A percentile compares a stretch with the other conserved stretches of the same genome.
Conservation (phyloP, 306 rosid species). For the Casuarina glauca region DNA sequence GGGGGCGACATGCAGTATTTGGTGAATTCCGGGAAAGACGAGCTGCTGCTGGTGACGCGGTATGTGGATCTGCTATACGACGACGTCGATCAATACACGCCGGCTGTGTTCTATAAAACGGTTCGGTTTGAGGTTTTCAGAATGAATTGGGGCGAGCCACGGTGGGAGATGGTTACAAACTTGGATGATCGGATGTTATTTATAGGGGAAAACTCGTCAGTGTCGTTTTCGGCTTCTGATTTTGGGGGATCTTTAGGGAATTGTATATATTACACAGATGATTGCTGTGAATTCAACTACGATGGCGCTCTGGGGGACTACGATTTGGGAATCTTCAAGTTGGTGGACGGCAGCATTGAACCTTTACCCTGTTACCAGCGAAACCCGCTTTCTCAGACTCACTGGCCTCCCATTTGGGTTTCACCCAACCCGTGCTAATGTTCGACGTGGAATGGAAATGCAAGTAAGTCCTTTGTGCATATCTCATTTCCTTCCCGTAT, state of each 20-base stretch:
- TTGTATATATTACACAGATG: slow-evolving; percentile 65
- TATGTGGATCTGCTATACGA: slow-evolving; percentile 37
- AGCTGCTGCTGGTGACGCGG: slow-evolving; percentile 47
- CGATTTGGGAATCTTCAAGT: slow-evolving; percentile 60
- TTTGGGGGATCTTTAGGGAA: slow-evolving; percentile 48
- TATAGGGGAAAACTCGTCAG: slow-evolving; percentile 58
- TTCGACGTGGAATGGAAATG: not conserved
- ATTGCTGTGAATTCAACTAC: slow-evolving; percentile 53
- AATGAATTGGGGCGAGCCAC: slow-evolving; percentile 47
- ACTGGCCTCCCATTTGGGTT: slow-evolving; percentile 68
- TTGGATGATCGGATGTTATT: slow-evolving; percentile 60
- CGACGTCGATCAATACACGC: slow-evolving; percentile 3
- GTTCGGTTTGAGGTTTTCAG: slow-evolving; percentile 49
- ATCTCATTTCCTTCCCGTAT: too few species aligned
- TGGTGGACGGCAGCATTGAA: slow-evolving; percentile 44
- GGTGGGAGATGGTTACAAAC: slow-evolving; percentile 45
- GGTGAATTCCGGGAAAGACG: slow-evolving; percentile 53
- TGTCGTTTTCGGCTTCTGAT: slow-evolving; percentile 51
- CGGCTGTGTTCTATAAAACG: slow-evolving; percentile 38
- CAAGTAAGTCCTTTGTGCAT: too few species aligned
- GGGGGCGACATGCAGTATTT: slow-evolving; percentile 52
- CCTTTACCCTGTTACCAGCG: slow-evolving; percentile 47
- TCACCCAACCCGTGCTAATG: slow-evolving; percentile 58
- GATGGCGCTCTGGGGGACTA: slow-evolving; percentile 49
- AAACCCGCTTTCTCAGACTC: slow-evolving; percentile 29